Conservation (phyloP, 176 grass and related monocot genomes). For the Avena eriantha region DNA sequence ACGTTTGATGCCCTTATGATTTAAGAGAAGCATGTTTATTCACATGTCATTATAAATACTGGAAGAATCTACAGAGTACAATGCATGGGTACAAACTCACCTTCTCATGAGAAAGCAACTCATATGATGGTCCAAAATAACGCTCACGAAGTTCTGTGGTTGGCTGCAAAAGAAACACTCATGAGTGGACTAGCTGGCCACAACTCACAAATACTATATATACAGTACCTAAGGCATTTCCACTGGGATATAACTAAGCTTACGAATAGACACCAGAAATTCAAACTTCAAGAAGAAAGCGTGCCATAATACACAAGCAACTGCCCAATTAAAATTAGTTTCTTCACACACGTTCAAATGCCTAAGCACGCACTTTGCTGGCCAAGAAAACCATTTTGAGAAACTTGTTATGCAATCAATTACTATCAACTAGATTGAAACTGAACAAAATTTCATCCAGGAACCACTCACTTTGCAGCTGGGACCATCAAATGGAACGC, state of each 20-base stretch:
- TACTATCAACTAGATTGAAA: neutral
- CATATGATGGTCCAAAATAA: slow-evolving; percentile 87
- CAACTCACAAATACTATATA: slow-evolving; percentile 23
- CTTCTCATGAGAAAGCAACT: slow-evolving; percentile 81
- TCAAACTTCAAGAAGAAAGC: neutral
- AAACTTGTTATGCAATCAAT: neutral
- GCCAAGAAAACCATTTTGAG: neutral
- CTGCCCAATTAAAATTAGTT: neutral
- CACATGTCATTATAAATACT: too few relatives aligned
- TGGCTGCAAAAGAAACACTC: slow-evolving; percentile 46
- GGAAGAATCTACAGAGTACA: neutral
- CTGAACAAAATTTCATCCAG: neutral
- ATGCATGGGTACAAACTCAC: slow-evolving; percentile 38
- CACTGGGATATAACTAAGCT: neutral
- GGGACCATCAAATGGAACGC: slow-evolving; percentile 62
- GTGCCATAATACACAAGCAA: neutral
- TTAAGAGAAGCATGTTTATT: neutral
- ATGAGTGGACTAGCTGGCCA: neutral
- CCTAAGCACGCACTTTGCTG: neutral
- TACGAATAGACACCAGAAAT: neutral
- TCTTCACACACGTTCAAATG: neutral
- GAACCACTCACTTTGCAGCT: slow-evolving; percentile 57
- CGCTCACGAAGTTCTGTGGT: slow-evolving; percentile 67
- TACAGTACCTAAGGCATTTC: neutral
- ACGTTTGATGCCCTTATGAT: neutral